Percentiles rank a stretch among this genome's conserved stretches.
These are phyloP conservation scores for Podospora didyma DNA, from an alignment of 495 filamentous ascomycete species.

Conservation along the genomic window DNA sequence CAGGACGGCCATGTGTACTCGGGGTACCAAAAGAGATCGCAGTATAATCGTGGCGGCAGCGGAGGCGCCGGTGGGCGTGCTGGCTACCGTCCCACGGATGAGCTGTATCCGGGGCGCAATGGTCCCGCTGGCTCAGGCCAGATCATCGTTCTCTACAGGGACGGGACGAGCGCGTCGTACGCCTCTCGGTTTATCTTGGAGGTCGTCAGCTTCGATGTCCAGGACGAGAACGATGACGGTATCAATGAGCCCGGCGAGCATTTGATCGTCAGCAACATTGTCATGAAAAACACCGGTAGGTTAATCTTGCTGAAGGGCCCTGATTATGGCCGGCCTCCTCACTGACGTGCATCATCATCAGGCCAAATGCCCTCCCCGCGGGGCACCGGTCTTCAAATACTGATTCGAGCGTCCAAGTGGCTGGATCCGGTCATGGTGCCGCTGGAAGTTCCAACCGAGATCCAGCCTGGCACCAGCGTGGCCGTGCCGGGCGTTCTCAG, in stretches of 20 bases:
- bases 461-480: constrained; percentile 17
- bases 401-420: constrained; percentile 19
- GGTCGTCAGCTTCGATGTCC: constrained; percentile 36
- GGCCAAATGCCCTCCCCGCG: constrained; percentile 20
- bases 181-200: constrained; percentile 31
- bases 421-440: constrained; percentile 17
- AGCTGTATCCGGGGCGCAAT: constrained; percentile 3
- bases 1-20: too few species aligned
- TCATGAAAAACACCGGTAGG: constrained; percentile 35
- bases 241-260: constrained; percentile 46
- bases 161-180: constrained; percentile 22
- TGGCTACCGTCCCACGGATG: constrained; percentile 18
- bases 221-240: constrained; percentile 42
- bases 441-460: constrained; percentile 15
- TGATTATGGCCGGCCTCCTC: background rate
- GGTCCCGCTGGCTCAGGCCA: constrained; percentile 6
- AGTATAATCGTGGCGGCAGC: background rate
- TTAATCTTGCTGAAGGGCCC: background rate
- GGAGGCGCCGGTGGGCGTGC: constrained; percentile 23
- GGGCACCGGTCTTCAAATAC: background rate
- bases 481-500: constrained; percentile 16
- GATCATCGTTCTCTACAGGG: constrained; percentile 12
- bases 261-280: constrained; percentile 36
- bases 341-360: background rate
- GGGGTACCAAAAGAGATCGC: too few species aligned